Conservation (phyloP, 139 green algal genomes). For the Haematococcus lacustris region DNA sequence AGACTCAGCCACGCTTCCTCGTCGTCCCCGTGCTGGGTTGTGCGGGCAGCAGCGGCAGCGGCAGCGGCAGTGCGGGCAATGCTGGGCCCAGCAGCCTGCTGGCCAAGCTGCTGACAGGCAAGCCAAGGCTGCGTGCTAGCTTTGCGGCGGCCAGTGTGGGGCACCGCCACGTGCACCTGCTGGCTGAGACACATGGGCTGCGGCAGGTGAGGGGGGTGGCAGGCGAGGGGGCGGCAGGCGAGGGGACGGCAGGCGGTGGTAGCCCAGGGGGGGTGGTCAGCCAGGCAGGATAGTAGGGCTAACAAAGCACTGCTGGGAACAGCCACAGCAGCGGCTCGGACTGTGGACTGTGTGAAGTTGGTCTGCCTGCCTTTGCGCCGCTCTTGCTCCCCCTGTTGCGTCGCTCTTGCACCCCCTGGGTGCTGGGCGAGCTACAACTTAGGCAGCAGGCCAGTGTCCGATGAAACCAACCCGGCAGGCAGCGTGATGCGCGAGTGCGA, state of each 20-base stretch:
- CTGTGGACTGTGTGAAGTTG: background rate
- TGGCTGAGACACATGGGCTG: slow-evolving; percentile 20
- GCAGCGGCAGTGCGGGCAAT: slow-evolving; percentile 16
- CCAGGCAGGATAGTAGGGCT: background rate
- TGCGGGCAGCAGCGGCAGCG: background rate
- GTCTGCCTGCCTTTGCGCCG: background rate
- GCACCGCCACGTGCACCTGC: slow-evolving; percentile 43
- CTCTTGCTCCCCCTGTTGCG: background rate
- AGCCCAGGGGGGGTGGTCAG: too few relatives aligned
- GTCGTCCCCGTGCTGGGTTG: slow-evolving; percentile 27
- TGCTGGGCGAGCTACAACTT: too few relatives aligned
- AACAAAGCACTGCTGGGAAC: background rate
- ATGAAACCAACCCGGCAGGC: background rate
- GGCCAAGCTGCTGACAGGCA: slow-evolving; percentile 29
- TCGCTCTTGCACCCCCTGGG: background rate
- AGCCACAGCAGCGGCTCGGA: background rate
- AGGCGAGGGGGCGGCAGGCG: too few relatives aligned
- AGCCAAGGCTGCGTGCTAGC: slow-evolving; percentile 6
- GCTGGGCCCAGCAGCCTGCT: slow-evolving; percentile 17
- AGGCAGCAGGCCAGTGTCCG: background rate
- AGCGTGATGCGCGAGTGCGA: background rate
- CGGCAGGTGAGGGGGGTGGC: background rate
- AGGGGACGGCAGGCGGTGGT: too few relatives aligned
- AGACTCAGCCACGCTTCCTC: too few relatives aligned
- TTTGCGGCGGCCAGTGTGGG: slow-evolving; percentile 43